Evolutionary conservation across 768 basidiomycete species (phyloP).

Genomic region (Imleria badia): DNA sequence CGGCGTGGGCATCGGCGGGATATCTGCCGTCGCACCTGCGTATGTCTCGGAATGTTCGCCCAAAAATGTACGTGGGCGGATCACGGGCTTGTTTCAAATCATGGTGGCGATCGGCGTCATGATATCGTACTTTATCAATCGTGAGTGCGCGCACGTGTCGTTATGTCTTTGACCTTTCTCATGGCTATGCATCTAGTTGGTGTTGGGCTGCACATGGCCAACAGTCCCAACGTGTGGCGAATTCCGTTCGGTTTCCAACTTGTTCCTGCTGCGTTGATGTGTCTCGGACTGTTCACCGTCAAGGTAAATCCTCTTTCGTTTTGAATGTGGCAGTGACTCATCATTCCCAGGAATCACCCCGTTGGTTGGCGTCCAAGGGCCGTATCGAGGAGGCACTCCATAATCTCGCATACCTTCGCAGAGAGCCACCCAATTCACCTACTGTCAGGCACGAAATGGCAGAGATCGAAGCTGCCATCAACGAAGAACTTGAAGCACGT

Average conservation of each 20-base stretch:
- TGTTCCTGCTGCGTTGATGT: constrained; percentile 72
- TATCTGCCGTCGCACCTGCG: constrained; percentile 81
- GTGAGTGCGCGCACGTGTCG: constrained; percentile 39
- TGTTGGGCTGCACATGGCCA: constrained; percentile 50
- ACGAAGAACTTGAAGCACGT: constrained; percentile 68
- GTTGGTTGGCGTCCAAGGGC: constrained; percentile 58
- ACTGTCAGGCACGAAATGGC: constrained; percentile 42
- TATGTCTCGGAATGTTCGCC: constrained; percentile 88
- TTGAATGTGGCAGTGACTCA: constrained; percentile 10
- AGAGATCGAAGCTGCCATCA: constrained; percentile 79
- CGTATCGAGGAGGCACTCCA: constrained; percentile 40
- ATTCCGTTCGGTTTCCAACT: constrained; percentile 77
- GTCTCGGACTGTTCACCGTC: constrained; percentile 63
- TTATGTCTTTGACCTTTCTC: constrained; percentile 1
- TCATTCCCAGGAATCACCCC: constrained; percentile 60
- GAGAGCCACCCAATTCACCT: constrained; percentile 40
- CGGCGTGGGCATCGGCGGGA: constrained; percentile 79
- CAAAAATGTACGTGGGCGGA: constrained; percentile 81
- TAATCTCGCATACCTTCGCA: constrained; percentile 40
- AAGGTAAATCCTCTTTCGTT: constrained; percentile 37
- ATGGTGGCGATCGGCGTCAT: constrained; percentile 84
- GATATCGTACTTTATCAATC: constrained; percentile 80
- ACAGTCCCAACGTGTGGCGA: constrained; percentile 57
- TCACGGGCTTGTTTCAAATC: constrained; percentile 85
- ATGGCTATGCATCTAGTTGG: constrained; percentile 44